Evolutionary conservation across 148 eudicot genomes (phyloP), one percentile per base, ranked within the genome.

Genomic region (Camellia lanceoleosa): DNA sequence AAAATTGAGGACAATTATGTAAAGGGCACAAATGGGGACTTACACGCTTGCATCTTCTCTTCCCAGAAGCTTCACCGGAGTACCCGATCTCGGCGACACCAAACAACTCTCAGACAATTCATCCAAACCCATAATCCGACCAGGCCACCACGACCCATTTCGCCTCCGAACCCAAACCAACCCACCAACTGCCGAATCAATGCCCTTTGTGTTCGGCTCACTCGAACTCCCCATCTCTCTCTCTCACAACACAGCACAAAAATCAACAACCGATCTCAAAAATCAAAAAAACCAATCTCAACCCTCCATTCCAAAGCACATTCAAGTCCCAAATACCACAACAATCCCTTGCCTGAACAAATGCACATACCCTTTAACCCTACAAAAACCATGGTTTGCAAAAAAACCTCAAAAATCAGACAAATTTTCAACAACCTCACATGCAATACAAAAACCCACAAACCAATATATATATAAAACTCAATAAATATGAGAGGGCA

Each of bases 91-190:
- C 19, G 85, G 87, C 3, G 86, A 54, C 62, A 75, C 73, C 86
- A 80, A 43, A 67, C 82, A 78, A 75, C 51, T 73, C 68, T 85
- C 93, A 12, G 90, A 73, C 74, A 85, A 70, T 84, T 89, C 95
- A 71, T 91, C 87, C 46, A 30, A 7, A 56, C 89, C 87, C 74
- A 92, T 58, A 63, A 92, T 87, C 80, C 87, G 90, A 67, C 97
- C 97, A 58, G 97, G 97, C 97, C 97, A 93, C 97, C 97, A 93
- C 2, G 91, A 85, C 87, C 97, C 97, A 38, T 93, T 93, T 81
- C 88, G 79, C 68, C 97, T 83, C 51, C 86, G 92, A 38, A 93
- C 95, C 97, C 97, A 93, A 70, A 93, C 95, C 83, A 93, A 88
- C 81, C 85, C 94, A 16, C 94, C 94, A 68, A 84, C 89, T 0